phyloP scores from a whole-genome alignment of 208 protist species.

The Trypanosoma cruzi region DNA sequence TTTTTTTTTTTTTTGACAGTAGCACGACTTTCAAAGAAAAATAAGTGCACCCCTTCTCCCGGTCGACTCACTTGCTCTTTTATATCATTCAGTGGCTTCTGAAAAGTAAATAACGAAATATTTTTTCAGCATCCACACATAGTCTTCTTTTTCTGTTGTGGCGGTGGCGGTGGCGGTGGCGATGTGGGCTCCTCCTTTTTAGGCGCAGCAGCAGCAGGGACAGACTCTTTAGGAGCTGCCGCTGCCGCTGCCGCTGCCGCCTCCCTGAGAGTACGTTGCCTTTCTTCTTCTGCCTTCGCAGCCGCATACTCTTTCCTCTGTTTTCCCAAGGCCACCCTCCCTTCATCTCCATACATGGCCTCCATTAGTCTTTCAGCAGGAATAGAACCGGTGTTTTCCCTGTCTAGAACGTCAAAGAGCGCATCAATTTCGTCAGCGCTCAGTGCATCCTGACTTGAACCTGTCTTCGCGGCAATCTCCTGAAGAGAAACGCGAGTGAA shows the following conservation, averaged over 20 bases:
- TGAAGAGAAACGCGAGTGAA: constrained; percentile 81
- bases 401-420: constrained; percentile 79
- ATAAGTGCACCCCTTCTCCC: neutral
- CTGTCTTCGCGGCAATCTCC: constrained; percentile 51
- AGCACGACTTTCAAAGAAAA: too few species aligned
- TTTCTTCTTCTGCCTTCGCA: constrained; percentile 23
- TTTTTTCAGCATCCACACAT: constrained; percentile 45
- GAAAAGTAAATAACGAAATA: neutral
- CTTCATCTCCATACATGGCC: constrained; percentile 72
- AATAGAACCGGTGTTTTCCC: constrained; percentile 71
- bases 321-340: constrained; percentile 44
- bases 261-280: constrained; percentile 29
- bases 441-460: constrained; percentile 41
- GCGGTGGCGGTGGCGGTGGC: neutral
- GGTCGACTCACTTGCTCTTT: neutral
- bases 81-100: constrained; percentile 6
- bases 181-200: neutral
- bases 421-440: constrained; percentile 74
- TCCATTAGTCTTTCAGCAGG: constrained; percentile 73
- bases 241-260: constrained; percentile 12
- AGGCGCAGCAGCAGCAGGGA: constrained; percentile 12
- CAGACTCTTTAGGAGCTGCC: too few species aligned
- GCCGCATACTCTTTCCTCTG: constrained; percentile 45
- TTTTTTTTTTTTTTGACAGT: too few species aligned
- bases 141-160: constrained; percentile 45